Evolutionary conservation across 2,329 filamentous ascomycete genomes (phyloP).

Genomic region (Pseudogymnoascus sp.): DNA sequence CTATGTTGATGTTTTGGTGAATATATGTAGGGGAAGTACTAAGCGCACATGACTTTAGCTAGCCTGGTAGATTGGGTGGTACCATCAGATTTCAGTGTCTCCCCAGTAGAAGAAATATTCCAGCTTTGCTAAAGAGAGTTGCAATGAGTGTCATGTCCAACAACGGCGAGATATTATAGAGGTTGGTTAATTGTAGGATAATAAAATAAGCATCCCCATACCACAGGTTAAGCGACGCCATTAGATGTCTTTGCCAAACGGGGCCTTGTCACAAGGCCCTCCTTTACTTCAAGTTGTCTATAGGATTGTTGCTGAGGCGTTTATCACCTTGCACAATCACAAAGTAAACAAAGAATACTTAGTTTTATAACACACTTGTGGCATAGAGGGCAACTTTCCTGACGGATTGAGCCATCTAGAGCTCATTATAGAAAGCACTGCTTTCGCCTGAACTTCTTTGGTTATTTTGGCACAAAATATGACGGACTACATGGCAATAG

Average conservation of each 20-base stretch:
- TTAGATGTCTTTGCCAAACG: background rate
- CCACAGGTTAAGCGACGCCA: background rate
- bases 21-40: background rate
- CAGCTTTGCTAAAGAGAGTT: background rate
- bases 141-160: background rate
- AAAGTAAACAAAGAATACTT: background rate
- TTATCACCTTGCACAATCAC: background rate
- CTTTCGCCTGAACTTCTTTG: background rate
- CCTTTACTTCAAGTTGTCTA: background rate
- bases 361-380: background rate
- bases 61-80: background rate
- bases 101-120: background rate
- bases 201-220: background rate
- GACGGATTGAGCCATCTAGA: background rate
- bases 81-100: background rate
- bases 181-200: background rate
- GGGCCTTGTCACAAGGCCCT: background rate
- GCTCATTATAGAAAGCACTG: background rate
- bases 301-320: background rate
- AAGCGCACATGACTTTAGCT: background rate
- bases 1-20: background rate
- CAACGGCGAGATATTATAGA: background rate
- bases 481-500: background rate
- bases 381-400: background rate
- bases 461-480: no score